Conservation (phyloP, 2,329 filamentous ascomycete species). For the Curvularia sp. region DNA sequence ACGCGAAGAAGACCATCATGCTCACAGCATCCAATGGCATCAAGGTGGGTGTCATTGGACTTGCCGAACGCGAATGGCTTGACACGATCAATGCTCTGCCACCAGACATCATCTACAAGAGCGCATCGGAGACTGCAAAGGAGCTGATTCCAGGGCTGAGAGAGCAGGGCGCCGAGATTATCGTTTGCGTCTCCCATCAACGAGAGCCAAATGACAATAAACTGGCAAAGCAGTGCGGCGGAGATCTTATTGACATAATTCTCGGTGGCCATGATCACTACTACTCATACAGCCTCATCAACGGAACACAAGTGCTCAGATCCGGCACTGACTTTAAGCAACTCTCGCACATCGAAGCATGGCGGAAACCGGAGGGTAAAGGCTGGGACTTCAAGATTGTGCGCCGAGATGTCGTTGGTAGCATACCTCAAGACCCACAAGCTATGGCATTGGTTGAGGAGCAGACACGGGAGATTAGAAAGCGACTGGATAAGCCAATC, state of each 20-base stretch:
- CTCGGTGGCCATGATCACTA: slow-evolving; percentile 91
- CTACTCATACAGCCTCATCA: slow-evolving; percentile 79
- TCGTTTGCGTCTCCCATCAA: slow-evolving; percentile 84
- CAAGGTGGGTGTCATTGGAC: slow-evolving; percentile 83
- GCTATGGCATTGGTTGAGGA: slow-evolving; percentile 70
- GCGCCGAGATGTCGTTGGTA: slow-evolving; percentile 74
- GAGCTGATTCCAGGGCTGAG: slow-evolving; percentile 77
- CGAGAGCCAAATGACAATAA: slow-evolving; percentile 90
- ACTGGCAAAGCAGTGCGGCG: slow-evolving; percentile 73
- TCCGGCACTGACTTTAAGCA: slow-evolving; percentile 94
- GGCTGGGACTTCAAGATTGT: slow-evolving; percentile 82
- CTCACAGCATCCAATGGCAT: slow-evolving; percentile 82
- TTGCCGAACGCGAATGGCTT: slow-evolving; percentile 88
- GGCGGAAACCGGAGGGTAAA: slow-evolving; percentile 60
- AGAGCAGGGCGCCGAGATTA: slow-evolving; percentile 78
- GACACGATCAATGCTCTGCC: slow-evolving; percentile 88
- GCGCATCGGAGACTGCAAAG: slow-evolving; percentile 75
- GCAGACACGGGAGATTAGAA: slow-evolving; percentile 74
- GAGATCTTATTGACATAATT: slow-evolving; percentile 81
- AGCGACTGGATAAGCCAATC: slow-evolving; percentile 80
- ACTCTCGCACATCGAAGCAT: slow-evolving; percentile 83
- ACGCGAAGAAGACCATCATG: slow-evolving; percentile 77
- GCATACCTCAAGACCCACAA: slow-evolving; percentile 68
- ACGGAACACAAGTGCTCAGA: slow-evolving; percentile 82
- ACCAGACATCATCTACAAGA: slow-evolving; percentile 81